Evolutionary conservation across 495 filamentous ascomycete species (phyloP).

Genomic region (Chaetomium fimeti): DNA sequence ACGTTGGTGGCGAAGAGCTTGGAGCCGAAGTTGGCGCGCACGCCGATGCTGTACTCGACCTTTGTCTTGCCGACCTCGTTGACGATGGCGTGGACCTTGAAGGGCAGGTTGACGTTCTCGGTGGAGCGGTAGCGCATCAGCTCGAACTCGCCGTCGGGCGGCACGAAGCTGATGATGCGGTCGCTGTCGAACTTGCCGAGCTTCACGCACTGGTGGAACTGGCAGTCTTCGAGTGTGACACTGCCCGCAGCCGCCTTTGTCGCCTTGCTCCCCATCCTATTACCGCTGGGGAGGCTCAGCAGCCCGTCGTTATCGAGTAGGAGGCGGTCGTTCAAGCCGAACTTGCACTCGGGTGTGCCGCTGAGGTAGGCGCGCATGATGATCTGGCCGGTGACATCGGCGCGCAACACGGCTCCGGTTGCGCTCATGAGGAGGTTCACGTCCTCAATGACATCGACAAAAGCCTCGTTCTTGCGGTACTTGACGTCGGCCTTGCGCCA

Average conservation of each 20-base stretch:
- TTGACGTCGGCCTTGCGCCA: conserved; percentile 97
- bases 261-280: conserved; percentile 72
- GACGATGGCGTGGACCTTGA: conserved; percentile 98
- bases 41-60: conserved; percentile 97
- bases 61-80: conserved; percentile 96
- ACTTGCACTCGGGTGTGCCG: conserved; percentile 98
- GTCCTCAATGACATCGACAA: conserved; percentile 99
- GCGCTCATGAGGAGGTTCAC: conserved; percentile 99
- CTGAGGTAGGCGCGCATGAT: conserved; percentile 98
- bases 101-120: conserved; percentile 98
- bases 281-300: conserved; percentile 64
- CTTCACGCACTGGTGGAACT: conserved; percentile 99
- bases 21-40: conserved; percentile 92
- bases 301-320: conserved; percentile 78
- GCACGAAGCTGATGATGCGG: conserved; percentile 95
- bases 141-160: conserved; percentile 98
- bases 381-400: conserved; percentile 96
- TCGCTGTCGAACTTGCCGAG: conserved; percentile 96
- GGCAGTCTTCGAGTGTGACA: conserved; percentile 96
- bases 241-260: conserved; percentile 94
- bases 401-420: conserved; percentile 88
- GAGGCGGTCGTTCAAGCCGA: conserved; percentile 94
- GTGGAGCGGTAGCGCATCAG: conserved; percentile 99
- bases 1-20: conserved; percentile 99
- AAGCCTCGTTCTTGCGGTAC: conserved; percentile 99